Base-by-base conservation (phyloP, 2,329 filamentous ascomycete species). In the Furcasterigmium sp. region DNA sequence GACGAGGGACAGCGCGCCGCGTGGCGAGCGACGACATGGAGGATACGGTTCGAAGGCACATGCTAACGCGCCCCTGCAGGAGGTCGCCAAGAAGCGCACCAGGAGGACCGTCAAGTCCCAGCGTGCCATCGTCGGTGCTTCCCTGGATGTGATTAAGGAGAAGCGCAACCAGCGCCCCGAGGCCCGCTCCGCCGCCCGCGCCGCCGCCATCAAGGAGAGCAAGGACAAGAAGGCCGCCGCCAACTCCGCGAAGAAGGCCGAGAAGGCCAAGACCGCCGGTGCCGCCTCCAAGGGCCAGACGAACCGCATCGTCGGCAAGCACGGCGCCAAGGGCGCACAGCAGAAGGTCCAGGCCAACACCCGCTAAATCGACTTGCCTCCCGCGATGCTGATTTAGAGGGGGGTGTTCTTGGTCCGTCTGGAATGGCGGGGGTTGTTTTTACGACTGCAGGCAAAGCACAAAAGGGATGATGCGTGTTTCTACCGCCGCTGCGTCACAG, bases 61-160 rank as follows among this genome's bases (percentile, higher is more conserved):
- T 32, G 55, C 70, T 76, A 57, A 76, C 66, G 59, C 56, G n/a
- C 52, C 53, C 44, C 46, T 65, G 80, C 72, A 98, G 93, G 93
- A 98, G 83, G 86, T 95, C 68, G 90, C 91, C 80, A 98, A 98
- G 87, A 97, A 97, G 86, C 91, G 93, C 69, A 90, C 90, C 59
- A 93, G 93, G 80, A 89, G 90, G 69, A 89, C 89, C 66, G 88
- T 98, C 77, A 98, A 98, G 87, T 73, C 87, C 72, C 93, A 98
- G 84, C 91, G 93, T 80, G 91, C 86, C 69, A 95, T 98, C 73
- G 93, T 98, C 61, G 93, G 93, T 82, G 93, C 93, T 60, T 96
- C 93, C 54, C 91, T 98, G 73, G 93, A 98, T 70, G 90, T 97
- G 67, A 97, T 98, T 84, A 97, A 96, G 85, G 93, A 98, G 85